Evolutionary conservation across 2,329 filamentous ascomycete genomes (phyloP).

Genomic region (Beauveria pseudobassiana): DNA sequence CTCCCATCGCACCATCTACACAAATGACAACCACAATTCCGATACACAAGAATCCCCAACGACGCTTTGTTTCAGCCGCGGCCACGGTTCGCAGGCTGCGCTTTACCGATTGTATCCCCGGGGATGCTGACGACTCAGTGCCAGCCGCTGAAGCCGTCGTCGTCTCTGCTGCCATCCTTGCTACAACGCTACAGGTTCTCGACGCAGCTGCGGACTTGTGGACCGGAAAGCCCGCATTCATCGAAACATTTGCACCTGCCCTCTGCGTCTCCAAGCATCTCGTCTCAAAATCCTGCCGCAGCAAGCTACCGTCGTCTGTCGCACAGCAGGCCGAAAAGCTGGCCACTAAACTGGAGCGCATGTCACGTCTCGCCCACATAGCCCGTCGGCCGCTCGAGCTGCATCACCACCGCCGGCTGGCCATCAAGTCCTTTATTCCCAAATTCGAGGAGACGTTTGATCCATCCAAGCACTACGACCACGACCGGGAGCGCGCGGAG

Average conservation of each 20-base stretch:
- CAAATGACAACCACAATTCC: conserved; percentile 55
- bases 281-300: conserved; percentile 36
- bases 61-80: conserved; percentile 38
- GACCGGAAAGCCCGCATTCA: conserved; percentile 64
- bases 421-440: conserved; percentile 81
- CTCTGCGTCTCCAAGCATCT: conserved; percentile 54
- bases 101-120: conserved; percentile 49
- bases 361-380: conserved; percentile 54
- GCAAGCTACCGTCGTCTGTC: conserved; percentile 41
- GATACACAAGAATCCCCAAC: conserved; percentile 45
- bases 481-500: conserved; percentile 82
- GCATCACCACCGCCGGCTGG: conserved; percentile 79
- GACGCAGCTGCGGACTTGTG: conserved; percentile 64
- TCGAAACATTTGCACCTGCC: conserved; percentile 67
- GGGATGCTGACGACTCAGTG: conserved; percentile 24
- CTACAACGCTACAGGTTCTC: conserved; percentile 58
- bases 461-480: conserved; percentile 94
- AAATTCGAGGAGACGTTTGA: conserved; percentile 97
- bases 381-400: conserved; percentile 73
- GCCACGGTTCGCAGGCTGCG: conserved; percentile 43
- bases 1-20: conserved; percentile 44
- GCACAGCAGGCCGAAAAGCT: conserved; percentile 34
- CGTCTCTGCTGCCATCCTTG: conserved; percentile 51
- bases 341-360: conserved; percentile 39
- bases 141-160: conserved; percentile 18